Conservation (phyloP, 805 yeast genomes). For the Hanseniaspora hatyaiensis region DNA sequence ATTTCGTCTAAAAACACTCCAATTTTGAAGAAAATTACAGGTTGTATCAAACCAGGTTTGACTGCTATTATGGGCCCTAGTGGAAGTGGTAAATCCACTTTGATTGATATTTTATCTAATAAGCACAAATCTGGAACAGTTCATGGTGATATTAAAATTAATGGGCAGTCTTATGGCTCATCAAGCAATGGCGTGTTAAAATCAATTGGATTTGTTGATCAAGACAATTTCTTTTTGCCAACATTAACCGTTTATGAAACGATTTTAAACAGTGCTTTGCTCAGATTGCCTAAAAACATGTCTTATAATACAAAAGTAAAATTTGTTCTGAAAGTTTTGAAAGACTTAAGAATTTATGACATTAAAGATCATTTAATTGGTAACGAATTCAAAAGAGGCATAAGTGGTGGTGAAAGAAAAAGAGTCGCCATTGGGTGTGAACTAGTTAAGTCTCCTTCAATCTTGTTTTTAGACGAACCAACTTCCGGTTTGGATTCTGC, state of each 20-base stretch:
- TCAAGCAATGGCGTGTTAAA: conserved; percentile 26
- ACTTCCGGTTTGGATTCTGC: conserved; percentile 92
- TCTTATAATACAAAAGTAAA: conserved; percentile 57
- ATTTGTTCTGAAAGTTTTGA: conserved; percentile 72
- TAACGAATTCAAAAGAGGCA: conserved; percentile 78
- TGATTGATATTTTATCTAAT: conserved; percentile 80
- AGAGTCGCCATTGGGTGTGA: conserved; percentile 91
- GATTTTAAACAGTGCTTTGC: conserved; percentile 77
- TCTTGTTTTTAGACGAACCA: conserved; percentile 79
- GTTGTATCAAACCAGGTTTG: conserved; percentile 74
- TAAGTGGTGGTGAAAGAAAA: conserved; percentile 72
- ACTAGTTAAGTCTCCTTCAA: conserved; percentile 75
- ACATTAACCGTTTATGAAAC: conserved; percentile 94
- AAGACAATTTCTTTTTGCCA: conserved; percentile 81
- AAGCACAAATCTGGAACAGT: conserved; percentile 68
- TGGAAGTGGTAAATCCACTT: conserved; percentile 95
- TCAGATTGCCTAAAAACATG: conserved; percentile 77
- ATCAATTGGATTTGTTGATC: conserved; percentile 89
- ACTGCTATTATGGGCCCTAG: conserved; percentile 97
- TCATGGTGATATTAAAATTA: conserved; percentile 58
- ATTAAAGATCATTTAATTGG: conserved; percentile 83
- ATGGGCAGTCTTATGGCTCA: conserved; percentile 39
- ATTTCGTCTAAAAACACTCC: conserved; percentile 31
- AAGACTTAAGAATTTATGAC: conserved; percentile 69
- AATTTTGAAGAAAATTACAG: conserved; percentile 56